These are phyloP conservation scores for Maudiozyma barnettii DNA, from an alignment of 805 yeast genomes.

Conservation along the genomic window DNA sequence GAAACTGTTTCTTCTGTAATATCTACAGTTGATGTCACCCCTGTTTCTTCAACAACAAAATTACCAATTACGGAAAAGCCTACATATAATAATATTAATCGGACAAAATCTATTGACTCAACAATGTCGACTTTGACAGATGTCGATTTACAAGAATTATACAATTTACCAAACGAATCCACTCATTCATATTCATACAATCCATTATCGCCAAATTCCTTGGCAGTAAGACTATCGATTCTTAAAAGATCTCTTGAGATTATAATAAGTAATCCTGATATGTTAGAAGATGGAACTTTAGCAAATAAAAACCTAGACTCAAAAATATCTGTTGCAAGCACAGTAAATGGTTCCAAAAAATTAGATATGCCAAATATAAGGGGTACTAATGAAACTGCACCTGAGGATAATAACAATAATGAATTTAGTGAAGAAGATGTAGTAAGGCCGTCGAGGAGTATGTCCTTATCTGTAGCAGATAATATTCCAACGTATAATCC, in stretches of 20 bases:
- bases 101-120: conserved; percentile 9
- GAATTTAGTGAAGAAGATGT: neutral
- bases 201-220: conserved; percentile 67
- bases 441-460: conserved; percentile 3
- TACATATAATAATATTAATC: neutral
- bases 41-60: neutral
- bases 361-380: neutral
- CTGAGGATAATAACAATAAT: neutral
- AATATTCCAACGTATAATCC: conserved; percentile 1
- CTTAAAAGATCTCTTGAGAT: conserved; percentile 70
- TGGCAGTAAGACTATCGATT: conserved; percentile 66
- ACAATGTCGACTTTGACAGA: conserved; percentile 13
- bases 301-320: neutral
- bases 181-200: conserved; percentile 82
- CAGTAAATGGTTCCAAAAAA: neutral
- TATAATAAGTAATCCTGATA: conserved; percentile 49
- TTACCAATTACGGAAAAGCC: neutral
- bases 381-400: too few species aligned
- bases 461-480: conserved; percentile 3
- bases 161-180: conserved; percentile 66
- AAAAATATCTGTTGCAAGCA: neutral
- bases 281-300: conserved; percentile 10
- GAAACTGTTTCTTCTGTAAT: neutral
- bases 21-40: neutral
- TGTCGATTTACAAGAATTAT: conserved; percentile 35